phyloP scores from a whole-genome alignment of 2,329 filamentous ascomycete genomes.

The Aaosphaeria arxii region DNA sequence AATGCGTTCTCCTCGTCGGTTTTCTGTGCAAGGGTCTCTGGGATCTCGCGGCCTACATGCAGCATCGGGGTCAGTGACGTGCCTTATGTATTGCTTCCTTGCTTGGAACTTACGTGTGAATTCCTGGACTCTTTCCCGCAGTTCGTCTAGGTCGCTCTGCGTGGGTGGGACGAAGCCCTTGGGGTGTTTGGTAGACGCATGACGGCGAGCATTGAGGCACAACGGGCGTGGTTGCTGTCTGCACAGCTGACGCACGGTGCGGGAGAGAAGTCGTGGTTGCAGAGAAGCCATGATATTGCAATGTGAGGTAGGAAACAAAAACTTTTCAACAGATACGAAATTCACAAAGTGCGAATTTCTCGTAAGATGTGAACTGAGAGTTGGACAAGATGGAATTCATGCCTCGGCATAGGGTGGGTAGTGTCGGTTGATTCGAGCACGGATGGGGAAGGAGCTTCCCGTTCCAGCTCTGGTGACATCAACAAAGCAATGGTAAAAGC shows the following conservation, averaged over 20 bases:
- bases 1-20: constrained; percentile 90
- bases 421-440: neutral
- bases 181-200: constrained; percentile 68
- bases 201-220: constrained; percentile 21
- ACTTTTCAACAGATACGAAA: too few species aligned
- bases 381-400: too few species aligned
- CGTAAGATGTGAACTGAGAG: too few species aligned
- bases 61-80: neutral
- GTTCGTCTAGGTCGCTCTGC: constrained; percentile 70
- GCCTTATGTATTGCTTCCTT: neutral
- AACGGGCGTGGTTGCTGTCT: constrained; percentile 14
- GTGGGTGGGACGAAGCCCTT: constrained; percentile 67
- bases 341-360: too few species aligned
- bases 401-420: too few species aligned
- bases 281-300: constrained; percentile 28
- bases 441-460: neutral
- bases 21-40: constrained; percentile 73
- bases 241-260: constrained; percentile 36
- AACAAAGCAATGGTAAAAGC: too few species aligned
- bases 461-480: too few species aligned
- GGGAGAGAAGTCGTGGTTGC: constrained; percentile 34
- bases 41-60: constrained; percentile 68
- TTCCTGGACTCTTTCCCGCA: constrained; percentile 81
- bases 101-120: constrained; percentile 59
- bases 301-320: too few species aligned